Conservation (phyloP, 345 rosid species). For the Nephelium lappaceum region DNA sequence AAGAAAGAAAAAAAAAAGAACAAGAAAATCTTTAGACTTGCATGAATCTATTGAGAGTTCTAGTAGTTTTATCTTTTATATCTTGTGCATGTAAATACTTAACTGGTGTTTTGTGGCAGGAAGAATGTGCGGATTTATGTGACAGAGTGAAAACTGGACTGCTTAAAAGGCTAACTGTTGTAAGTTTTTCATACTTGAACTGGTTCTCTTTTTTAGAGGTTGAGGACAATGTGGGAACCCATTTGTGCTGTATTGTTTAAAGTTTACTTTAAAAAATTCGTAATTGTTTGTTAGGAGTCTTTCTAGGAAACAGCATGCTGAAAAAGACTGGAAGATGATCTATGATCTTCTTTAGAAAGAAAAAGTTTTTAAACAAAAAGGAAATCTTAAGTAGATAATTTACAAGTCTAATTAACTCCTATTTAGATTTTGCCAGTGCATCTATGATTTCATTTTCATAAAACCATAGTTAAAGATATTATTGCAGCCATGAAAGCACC, state of each 20-base stretch:
- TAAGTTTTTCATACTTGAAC: slow-evolving; percentile 20
- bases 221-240: not conserved
- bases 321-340: not conserved
- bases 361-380: too few species aligned
- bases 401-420: too few species aligned
- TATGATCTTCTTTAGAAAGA: not conserved
- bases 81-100: not conserved
- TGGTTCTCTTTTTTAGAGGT: not conserved
- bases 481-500: not conserved
- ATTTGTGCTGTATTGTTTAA: not conserved
- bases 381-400: too few species aligned
- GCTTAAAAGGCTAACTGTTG: slow-evolving; percentile 40
- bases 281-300: not conserved
- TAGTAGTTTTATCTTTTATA: not conserved
- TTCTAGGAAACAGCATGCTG: not conserved
- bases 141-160: slow-evolving; percentile 38
- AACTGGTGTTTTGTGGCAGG: slow-evolving; percentile 39
- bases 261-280: not conserved
- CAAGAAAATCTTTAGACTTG: not conserved
- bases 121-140: slow-evolving; percentile 56
- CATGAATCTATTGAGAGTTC: not conserved
- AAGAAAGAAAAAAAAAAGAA: too few species aligned
- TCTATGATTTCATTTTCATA: not conserved
- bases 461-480: not conserved
- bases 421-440: too few species aligned